Evolutionary conservation across 2,329 filamentous ascomycete species (phyloP).

Genomic region (Plenodomus biglobosus): DNA sequence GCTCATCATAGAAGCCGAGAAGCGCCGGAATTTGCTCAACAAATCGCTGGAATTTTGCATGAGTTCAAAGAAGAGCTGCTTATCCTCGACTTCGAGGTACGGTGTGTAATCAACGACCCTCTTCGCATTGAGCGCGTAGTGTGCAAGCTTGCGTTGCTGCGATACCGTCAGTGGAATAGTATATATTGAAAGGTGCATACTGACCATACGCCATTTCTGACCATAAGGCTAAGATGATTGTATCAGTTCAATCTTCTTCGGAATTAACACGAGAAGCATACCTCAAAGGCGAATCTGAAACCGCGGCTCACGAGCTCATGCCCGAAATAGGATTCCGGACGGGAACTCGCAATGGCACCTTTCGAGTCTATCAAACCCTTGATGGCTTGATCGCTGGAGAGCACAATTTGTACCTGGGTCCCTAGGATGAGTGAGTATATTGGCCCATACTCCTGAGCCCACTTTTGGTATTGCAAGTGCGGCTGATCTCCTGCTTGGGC

Average conservation of each 20-base stretch:
- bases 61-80: slow-evolving; percentile 55
- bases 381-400: slow-evolving; percentile 49
- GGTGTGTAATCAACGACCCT: slow-evolving; percentile 37
- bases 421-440: slow-evolving; percentile 57
- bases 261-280: neutral
- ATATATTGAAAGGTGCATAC: neutral
- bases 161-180: neutral
- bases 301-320: slow-evolving; percentile 2
- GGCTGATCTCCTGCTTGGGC: slow-evolving; percentile 32
- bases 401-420: slow-evolving; percentile 50
- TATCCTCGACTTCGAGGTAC: slow-evolving; percentile 58
- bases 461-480: slow-evolving; percentile 54
- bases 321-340: slow-evolving; percentile 32
- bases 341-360: slow-evolving; percentile 51
- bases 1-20: slow-evolving; percentile 52
- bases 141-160: slow-evolving; percentile 9
- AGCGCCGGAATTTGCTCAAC: slow-evolving; percentile 50
- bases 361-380: slow-evolving; percentile 56
- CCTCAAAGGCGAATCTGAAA: slow-evolving; percentile 5
- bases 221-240: neutral
- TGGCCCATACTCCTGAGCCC: slow-evolving; percentile 56
- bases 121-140: slow-evolving; percentile 13
- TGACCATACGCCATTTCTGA: neutral
- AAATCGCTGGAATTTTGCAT: slow-evolving; percentile 48
- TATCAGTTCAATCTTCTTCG: neutral